Conservation (phyloP, 106 monocot genomes). For the Dendrobium chrysotoxum region DNA sequence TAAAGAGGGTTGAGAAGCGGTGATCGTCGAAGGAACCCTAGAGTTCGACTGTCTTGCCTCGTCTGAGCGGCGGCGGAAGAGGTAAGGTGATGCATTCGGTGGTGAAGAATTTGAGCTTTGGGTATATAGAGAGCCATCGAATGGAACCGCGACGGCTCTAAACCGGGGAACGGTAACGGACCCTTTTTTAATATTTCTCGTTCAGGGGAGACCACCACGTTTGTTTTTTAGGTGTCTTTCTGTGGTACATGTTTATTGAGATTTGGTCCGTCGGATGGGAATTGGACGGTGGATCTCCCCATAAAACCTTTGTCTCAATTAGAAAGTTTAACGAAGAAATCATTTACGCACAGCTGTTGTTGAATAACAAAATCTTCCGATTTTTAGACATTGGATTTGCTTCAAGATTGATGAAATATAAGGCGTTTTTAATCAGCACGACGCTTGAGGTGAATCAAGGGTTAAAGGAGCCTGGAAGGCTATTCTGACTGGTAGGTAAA, state of each 20-base stretch:
- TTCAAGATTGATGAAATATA: no score
- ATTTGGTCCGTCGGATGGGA: background rate
- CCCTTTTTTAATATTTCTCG: background rate
- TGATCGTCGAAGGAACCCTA: background rate
- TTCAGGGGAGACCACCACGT: background rate
- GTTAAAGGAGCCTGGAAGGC: no score
- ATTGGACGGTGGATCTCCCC: no score
- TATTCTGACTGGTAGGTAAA: no score
- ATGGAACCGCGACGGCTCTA: background rate
- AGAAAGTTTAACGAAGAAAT: no score
- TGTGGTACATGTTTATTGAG: background rate
- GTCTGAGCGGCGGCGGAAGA: background rate
- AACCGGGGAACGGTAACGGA: background rate
- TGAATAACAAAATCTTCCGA: no score
- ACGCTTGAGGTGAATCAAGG: no score
- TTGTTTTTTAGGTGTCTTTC: background rate
- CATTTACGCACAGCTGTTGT: no score
- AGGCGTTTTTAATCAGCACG: no score
- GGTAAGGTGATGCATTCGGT: background rate
- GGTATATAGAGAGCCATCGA: conserved; percentile 1
- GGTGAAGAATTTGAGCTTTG: background rate
- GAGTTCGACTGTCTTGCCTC: background rate
- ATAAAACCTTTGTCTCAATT: no score
- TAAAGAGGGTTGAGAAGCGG: conserved; percentile 7
- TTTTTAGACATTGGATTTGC: no score